Base-by-base conservation (phyloP, 2,329 filamentous ascomycete genomes). In the Fusarium sp. region DNA sequence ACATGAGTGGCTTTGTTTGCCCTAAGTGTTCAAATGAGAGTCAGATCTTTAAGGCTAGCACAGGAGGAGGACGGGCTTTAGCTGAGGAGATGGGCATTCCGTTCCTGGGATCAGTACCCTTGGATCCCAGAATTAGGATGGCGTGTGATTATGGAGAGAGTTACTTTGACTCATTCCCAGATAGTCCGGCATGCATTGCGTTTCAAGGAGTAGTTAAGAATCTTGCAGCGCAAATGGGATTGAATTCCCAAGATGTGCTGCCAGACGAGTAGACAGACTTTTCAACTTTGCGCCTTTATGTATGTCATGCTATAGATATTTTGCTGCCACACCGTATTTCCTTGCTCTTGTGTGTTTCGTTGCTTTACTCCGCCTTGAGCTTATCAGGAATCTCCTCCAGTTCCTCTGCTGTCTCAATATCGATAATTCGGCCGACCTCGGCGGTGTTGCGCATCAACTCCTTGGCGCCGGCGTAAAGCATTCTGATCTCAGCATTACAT, bases 1-100 rank as follows among this genome's bases (percentile, higher is more conserved):
- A 99, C 78, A 99, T 99, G 96, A 93, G 91, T 62, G 94, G 94
- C 6, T 99, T 98, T 75, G 94, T 99, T 56, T 99, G 96, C 78
- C 94, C 94, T 12, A 95, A 93, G 60, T 99, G 96, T 81, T 92
- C 89, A 58, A 90, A 94, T 71, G 84, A 90, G 78, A 91, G 87
- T 75, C 89, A 97, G 79, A 97, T 99, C 52, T 99, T 99, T 84
- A 87, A 90, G 73, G 90, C 96, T 13, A 97, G 93, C 12, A 99
- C 96, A 1, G 96, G 96, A 11, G 96, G 97, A 22, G 96, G 93
- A 4, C 86, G 86, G 59, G 89, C 88, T 44, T 80, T 99, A 70
- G 95, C 96, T 3, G 86, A 91, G 78, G 95, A 98, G 80, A 94
- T 95, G 86, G 88, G 87, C 3, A 92, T 99, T 16, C 93, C 93